Conservation (phyloP, 768 basidiomycete genomes). For the Pleurotus eryngii region DNA sequence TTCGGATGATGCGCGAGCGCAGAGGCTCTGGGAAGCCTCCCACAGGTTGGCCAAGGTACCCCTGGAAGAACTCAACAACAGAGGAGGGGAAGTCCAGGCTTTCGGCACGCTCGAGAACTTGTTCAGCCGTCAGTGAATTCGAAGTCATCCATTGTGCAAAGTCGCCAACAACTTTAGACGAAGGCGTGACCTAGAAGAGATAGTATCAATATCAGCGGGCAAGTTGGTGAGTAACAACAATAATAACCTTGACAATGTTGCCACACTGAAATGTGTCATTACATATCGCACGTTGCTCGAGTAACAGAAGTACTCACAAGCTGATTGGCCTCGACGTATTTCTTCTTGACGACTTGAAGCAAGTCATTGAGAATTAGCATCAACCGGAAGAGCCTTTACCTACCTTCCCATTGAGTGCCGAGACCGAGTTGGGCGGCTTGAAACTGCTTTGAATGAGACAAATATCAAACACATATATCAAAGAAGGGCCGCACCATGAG, state of each 20-base stretch:
- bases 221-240: too few relatives aligned
- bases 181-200: constrained; percentile 77
- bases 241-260: constrained; percentile 83
- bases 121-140: constrained; percentile 82
- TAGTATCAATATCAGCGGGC: background rate
- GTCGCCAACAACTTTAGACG: constrained; percentile 98
- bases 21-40: constrained; percentile 99
- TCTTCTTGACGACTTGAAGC: constrained; percentile 85
- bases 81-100: constrained; percentile 96
- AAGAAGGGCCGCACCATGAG: constrained; percentile 64
- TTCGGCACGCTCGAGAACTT: constrained; percentile 84
- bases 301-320: constrained; percentile 50
- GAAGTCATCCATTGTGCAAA: constrained; percentile 99
- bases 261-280: constrained; percentile 61
- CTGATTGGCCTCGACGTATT: constrained; percentile 97
- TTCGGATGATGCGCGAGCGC: constrained; percentile 86
- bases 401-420: constrained; percentile 92
- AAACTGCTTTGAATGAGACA: constrained; percentile 57
- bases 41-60: constrained; percentile 95
- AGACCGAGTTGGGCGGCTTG: constrained; percentile 97
- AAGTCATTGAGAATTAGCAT: constrained; percentile 10
- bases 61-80: constrained; percentile 98
- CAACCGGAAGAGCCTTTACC: constrained; percentile 16
- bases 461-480: constrained; percentile 12
- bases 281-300: too few relatives aligned